These are phyloP conservation scores for Eleusine indica DNA, from an alignment of 176 grass and related monocot genomes.

Conservation along the genomic window DNA sequence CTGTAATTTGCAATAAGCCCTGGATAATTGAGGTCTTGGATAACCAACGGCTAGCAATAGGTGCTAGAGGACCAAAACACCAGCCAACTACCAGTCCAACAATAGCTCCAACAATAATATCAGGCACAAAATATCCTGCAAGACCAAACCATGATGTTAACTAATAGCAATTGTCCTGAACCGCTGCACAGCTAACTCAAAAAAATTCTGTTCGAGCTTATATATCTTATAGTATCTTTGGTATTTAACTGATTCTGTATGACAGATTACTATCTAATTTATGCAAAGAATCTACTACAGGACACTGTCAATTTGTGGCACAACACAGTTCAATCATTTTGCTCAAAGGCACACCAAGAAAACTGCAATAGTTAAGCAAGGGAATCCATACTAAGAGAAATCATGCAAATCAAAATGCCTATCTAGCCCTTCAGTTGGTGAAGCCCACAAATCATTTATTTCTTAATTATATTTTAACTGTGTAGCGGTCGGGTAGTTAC, in stretches of 20 bases:
- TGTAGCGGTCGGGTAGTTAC: not conserved
- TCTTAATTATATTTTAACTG: not conserved
- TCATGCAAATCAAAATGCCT: not conserved
- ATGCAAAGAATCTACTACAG: not conserved
- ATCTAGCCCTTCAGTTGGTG: not conserved
- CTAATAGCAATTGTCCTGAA: not conserved
- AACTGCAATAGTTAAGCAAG: not conserved
- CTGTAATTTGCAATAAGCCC: constrained; percentile 72
- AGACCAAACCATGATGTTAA: constrained; percentile 9
- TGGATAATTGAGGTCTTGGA: constrained; percentile 69
- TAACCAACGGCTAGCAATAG: constrained; percentile 75
- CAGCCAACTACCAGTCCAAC: constrained; percentile 84
- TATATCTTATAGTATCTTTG: not conserved
- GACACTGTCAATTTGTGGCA: not conserved
- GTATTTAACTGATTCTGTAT: constrained; percentile 15
- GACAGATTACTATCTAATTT: not conserved
- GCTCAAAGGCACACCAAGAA: not conserved
- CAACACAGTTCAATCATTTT: not conserved
- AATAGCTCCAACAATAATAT: constrained; percentile 72
- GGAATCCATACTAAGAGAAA: not conserved
- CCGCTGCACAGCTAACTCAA: constrained; percentile 2
- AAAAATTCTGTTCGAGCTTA: constrained; percentile 18
- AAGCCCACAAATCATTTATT: not conserved
- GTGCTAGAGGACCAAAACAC: constrained; percentile 78
- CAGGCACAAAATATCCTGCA: constrained; percentile 93